These are phyloP conservation scores for Dactylellina cionopaga DNA, from an alignment of 2,329 filamentous ascomycete genomes.

Conservation along the genomic window DNA sequence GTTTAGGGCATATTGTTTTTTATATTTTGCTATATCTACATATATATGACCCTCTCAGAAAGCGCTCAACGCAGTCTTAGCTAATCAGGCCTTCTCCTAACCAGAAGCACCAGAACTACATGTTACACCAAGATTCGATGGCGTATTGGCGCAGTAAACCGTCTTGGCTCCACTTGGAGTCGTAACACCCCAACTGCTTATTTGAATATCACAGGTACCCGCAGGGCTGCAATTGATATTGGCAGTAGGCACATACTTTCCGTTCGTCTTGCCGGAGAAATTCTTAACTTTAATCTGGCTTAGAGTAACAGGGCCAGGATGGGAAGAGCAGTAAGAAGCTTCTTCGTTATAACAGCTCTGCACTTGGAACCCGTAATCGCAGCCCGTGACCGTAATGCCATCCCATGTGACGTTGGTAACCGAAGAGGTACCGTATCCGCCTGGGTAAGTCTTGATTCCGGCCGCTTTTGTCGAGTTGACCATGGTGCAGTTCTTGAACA, in stretches of 20 bases:
- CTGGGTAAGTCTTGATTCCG: conserved; percentile 64
- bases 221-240: conserved; percentile 61
- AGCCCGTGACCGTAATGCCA: conserved; percentile 60
- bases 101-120: conserved; percentile 60
- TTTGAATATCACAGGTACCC: conserved; percentile 61
- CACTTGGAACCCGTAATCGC: conserved; percentile 64
- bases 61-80: background rate
- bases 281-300: conserved; percentile 60
- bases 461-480: conserved; percentile 62
- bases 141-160: conserved; percentile 60
- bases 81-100: conserved; percentile 29
- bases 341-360: conserved; percentile 63
- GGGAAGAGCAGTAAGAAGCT: conserved; percentile 59
- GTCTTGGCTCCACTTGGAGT: conserved; percentile 59
- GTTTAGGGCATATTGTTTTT: no score
- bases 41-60: background rate
- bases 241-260: conserved; percentile 60
- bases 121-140: conserved; percentile 58
- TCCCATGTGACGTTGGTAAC: conserved; percentile 63
- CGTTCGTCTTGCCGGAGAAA: conserved; percentile 61
- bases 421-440: conserved; percentile 60
- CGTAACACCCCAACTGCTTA: conserved; percentile 59
- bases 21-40: background rate
- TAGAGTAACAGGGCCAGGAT: conserved; percentile 60
- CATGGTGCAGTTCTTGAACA: conserved; percentile 62